Evolutionary conservation across 2,329 filamentous ascomycete species (phyloP), one percentile per base, ranked within the genome.

Genomic region (Aspergillus hortae): DNA sequence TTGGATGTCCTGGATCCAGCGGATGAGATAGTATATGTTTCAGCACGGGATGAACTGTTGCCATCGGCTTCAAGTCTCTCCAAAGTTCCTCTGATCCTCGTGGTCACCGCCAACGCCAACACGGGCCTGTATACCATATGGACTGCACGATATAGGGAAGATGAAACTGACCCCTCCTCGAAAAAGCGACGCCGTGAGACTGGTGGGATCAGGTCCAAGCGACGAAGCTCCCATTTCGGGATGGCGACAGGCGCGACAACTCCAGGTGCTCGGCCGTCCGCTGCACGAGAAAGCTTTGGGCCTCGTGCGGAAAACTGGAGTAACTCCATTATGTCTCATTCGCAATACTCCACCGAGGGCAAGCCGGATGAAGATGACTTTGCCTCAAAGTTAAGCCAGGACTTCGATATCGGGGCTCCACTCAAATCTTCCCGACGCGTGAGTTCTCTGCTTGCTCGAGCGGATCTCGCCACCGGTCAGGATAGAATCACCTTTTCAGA

Each of bases 391-490:
- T 72, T 92, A n/a, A 88, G 89, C 50, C 81, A 88, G 40, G 87
- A 90, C 51, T 78, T 80, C 53, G 73, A 78, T 50, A 75, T 80
- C 30, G 77, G 80, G 25, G 77, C 80, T 44, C 78, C 80, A 15
- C 71, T 72, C n/a, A 80, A 80, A 56, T 80, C 83, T 41, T 84
- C 82, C n/a, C 84, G 94, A 41, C 84, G 94, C 46, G 88, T 97
- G 23, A 99, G 94, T 74, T 97, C 92, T 14, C 82, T 96, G 73
- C 78, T 96, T 48, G 92, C 92, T 14, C 82, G 92, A 62, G 88
- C 89, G 30, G 92, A 96, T 66, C 76, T 96, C 17, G 92, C 90
- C 0, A 87, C 89, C 9, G 94, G 87, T 14, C 89, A 92, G 58
- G 91, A 95, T 60, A 82, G 89, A 62, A 80, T 86, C 1, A 81